These are phyloP conservation scores for Vigna reflexopilosa DNA, from an alignment of 306 rosid species.

Conservation along the genomic window DNA sequence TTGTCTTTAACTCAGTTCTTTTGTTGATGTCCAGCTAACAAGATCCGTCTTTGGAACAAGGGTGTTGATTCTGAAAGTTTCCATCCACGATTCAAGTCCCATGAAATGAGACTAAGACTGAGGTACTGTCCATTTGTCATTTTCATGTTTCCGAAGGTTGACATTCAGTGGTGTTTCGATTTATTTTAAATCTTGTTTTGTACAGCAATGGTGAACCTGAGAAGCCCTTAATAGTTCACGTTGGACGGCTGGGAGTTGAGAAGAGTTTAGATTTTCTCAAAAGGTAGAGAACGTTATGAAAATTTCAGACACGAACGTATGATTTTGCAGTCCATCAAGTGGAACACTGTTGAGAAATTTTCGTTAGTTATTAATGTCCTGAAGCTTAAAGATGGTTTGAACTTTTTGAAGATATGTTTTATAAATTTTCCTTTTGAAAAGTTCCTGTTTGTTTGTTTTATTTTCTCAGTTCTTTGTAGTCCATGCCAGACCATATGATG, in stretches of 20 bases:
- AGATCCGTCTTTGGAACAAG: conserved; percentile 95
- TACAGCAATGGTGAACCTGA: conserved; percentile 90
- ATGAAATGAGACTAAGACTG: conserved; percentile 83
- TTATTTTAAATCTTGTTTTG: conserved; percentile 33
- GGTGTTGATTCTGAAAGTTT: conserved; percentile 97
- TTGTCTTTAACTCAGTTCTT: conserved; percentile 28
- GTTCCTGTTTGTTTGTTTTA: background rate
- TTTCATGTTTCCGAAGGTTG: conserved; percentile 30
- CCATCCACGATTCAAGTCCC: conserved; percentile 77
- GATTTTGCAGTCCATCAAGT: conserved; percentile 1
- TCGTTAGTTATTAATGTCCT: conserved; percentile 27
- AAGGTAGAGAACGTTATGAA: conserved; percentile 59
- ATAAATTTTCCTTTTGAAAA: background rate
- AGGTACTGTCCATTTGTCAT: conserved; percentile 51
- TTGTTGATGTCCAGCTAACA: conserved; percentile 69
- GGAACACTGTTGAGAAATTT: background rate
- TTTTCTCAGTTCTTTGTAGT: conserved; percentile 18
- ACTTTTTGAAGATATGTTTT: conserved; percentile 22
- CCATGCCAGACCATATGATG: background rate
- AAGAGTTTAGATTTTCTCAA: conserved; percentile 96
- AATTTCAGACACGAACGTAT: background rate
- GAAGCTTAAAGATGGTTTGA: conserved; percentile 33
- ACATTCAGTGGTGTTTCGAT: conserved; percentile 20
- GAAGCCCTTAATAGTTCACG: conserved; percentile 90
- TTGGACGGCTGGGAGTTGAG: conserved; percentile 96